Evolutionary conservation across 331 rosid species (phyloP), one percentile per base, ranked within the genome.

Genomic region (Quercus tomentella): DNA sequence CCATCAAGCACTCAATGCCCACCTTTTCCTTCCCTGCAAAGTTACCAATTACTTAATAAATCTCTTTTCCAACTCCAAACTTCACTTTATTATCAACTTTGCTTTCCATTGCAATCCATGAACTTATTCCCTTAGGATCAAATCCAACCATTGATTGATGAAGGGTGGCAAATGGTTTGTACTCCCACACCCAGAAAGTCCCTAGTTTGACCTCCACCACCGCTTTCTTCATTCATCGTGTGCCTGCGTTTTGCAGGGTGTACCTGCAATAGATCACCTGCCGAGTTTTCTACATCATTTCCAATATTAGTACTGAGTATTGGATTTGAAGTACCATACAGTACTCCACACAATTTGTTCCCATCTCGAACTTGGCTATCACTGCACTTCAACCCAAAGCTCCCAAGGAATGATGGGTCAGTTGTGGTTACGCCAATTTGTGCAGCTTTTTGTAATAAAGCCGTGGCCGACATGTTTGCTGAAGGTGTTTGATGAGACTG

Each of bases 171-270:
- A 76, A 92, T 82, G 70, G 87, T 77, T 78, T 78, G 86, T 81
- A 85, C 89, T 7, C 95, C 93, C 80, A 92, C 97, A 35, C 98
- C 98, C 9, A 94, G 90, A 87, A 94, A 94, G 82, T 94, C 98
- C 85, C 98, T 88, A 11, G 98, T 94, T 79, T 88, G 89, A 43
- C 92, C 94, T 82, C 93, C 88, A 16, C 7, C 74, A 31, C 6
- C 74, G 26, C 37, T 69, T 45, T 87, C 91, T 31, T 87, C 92
- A 49, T 41, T 84, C 72, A 76, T 90, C 7, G 80, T 75, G 4
- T 74, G 89, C 28, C 91, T 58, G 35, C 97, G 84, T 87, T 94
- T 94, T 30, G 90, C 79, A 15, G 92, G 89, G 82, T 87, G 88
- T 73, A 84, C 82, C 67, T 84, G 84, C 56, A 80, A 21, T 73